A percentile compares a stretch with the other conserved stretches of the same genome.
These are phyloP conservation scores for Coemansia sp. DNA, from an alignment of 192 early-diverging fungal genomes.

Conservation along the genomic window DNA sequence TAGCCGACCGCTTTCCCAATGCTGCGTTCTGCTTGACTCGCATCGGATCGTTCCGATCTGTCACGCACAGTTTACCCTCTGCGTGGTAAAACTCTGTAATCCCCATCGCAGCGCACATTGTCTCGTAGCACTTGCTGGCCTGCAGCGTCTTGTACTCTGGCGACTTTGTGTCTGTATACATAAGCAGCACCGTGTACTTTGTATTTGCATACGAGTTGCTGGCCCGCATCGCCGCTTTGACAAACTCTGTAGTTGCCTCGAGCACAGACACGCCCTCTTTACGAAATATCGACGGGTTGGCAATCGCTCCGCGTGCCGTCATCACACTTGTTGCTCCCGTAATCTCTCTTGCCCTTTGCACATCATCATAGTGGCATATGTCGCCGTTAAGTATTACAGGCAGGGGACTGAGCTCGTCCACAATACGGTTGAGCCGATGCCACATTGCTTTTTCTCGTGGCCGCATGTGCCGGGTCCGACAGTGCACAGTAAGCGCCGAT, in stretches of 20 bases:
- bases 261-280: slow-evolving; percentile 57
- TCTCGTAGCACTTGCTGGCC: slow-evolving; percentile 54
- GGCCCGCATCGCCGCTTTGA: slow-evolving; percentile 64
- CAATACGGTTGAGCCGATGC: slow-evolving; percentile 75
- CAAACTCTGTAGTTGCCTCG: slow-evolving; percentile 66
- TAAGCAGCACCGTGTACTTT: slow-evolving; percentile 89
- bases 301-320: slow-evolving; percentile 86
- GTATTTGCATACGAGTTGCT: slow-evolving; percentile 80
- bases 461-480: slow-evolving; percentile 74
- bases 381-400: slow-evolving; percentile 95
- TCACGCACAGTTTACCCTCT: slow-evolving; percentile 20
- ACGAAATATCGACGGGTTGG: slow-evolving; percentile 86
- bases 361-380: slow-evolving; percentile 65
- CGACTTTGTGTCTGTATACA: slow-evolving; percentile 69
- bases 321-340: slow-evolving; percentile 74
- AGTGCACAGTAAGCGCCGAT: slow-evolving; percentile 85
- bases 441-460: slow-evolving; percentile 81
- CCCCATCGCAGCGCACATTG: slow-evolving; percentile 57
- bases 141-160: slow-evolving; percentile 50
- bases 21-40: not conserved
- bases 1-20: slow-evolving; percentile 2
- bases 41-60: slow-evolving; percentile 2
- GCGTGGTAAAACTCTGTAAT: slow-evolving; percentile 34
- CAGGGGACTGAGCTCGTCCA: slow-evolving; percentile 66
- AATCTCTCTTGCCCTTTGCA: slow-evolving; percentile 59